Percentiles rank a stretch among this genome's conserved stretches.
Conservation (phyloP, 1,139 yeast genomes). For the Candida gigantensis region DNA sequence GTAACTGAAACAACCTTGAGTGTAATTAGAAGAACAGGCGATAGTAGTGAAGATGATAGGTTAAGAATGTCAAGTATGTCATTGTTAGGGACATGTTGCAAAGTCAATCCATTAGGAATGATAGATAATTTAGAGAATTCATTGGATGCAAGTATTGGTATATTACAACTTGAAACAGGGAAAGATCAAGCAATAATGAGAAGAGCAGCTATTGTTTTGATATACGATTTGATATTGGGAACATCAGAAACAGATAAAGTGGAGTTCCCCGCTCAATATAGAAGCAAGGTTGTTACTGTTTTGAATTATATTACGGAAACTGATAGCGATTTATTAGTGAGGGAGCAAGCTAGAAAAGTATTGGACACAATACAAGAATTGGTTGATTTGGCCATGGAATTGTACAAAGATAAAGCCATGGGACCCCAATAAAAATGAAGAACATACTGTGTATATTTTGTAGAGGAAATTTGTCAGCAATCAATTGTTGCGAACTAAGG, state of each 20-base stretch:
- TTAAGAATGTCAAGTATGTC: constrained; percentile 87
- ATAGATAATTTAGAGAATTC: constrained; percentile 50
- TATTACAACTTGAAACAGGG: constrained; percentile 57
- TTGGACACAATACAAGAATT: constrained; percentile 45
- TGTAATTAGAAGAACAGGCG: constrained; percentile 34
- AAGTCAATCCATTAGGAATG: constrained; percentile 58
- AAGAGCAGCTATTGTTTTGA: constrained; percentile 70
- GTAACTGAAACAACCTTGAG: constrained; percentile 36
- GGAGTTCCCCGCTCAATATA: constrained; percentile 51
- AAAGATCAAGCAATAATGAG: constrained; percentile 58
- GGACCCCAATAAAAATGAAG: too few relatives aligned
- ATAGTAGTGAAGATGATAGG: constrained; percentile 49
- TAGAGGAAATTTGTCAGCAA: too few relatives aligned
- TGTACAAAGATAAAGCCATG: constrained; percentile 10
- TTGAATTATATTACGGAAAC: constrained; percentile 48
- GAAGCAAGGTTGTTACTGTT: constrained; percentile 37
- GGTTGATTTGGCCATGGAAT: constrained; percentile 17
- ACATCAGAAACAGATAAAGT: constrained; percentile 44
- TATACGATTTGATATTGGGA: constrained; percentile 61
- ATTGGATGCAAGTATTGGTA: constrained; percentile 75
- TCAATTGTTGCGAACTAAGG: not conserved
- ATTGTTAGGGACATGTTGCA: constrained; percentile 67
- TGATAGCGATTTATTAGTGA: constrained; percentile 57
- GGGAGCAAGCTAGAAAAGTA: constrained; percentile 57
- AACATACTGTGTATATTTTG: too few relatives aligned